These are phyloP conservation scores for Clavariopsis aquatica DNA, from an alignment of 495 filamentous ascomycete genomes.

Conservation along the genomic window DNA sequence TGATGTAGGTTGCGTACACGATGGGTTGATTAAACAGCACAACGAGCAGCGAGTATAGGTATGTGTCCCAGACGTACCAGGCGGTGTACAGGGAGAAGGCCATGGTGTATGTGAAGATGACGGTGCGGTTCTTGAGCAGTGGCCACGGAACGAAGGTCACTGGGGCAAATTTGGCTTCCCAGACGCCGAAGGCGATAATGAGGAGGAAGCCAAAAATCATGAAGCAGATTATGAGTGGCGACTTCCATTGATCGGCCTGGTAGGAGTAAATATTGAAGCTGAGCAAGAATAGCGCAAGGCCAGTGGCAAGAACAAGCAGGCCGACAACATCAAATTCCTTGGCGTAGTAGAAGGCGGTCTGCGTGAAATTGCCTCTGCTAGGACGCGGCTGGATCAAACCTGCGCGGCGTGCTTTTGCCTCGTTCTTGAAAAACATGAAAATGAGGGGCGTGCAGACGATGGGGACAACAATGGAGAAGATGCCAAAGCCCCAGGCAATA, in stretches of 20 bases:
- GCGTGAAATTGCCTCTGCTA: conserved; percentile 50
- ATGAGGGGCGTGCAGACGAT: conserved; percentile 36
- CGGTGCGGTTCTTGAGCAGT: conserved; percentile 64
- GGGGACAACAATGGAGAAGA: conserved; percentile 41
- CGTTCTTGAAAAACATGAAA: conserved; percentile 26
- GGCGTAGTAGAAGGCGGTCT: conserved; percentile 56
- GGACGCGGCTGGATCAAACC: conserved; percentile 50
- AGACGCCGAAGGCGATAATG: conserved; percentile 59
- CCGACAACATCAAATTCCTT: conserved; percentile 67
- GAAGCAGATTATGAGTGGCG: conserved; percentile 59
- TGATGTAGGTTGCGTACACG: conserved; percentile 62
- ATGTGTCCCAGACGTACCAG: conserved; percentile 54
- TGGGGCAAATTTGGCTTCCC: conserved; percentile 59
- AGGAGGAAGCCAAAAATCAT: conserved; percentile 59
- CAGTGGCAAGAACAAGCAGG: conserved; percentile 59
- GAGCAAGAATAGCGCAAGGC: conserved; percentile 63
- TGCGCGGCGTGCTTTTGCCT: conserved; percentile 39
- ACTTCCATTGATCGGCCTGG: conserved; percentile 52
- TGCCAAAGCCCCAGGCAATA: conserved; percentile 43
- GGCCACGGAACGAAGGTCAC: conserved; percentile 62
- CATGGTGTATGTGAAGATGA: conserved; percentile 61
- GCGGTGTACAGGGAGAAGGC: conserved; percentile 58
- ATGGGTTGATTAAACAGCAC: conserved; percentile 64
- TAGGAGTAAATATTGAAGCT: conserved; percentile 58
- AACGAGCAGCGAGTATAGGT: conserved; percentile 67